A percentile compares a stretch with the other conserved stretches of the same genome.
Evolutionary conservation across 2,329 filamentous ascomycete species (phyloP).

Genomic region (Tolypocladium capitatum): DNA sequence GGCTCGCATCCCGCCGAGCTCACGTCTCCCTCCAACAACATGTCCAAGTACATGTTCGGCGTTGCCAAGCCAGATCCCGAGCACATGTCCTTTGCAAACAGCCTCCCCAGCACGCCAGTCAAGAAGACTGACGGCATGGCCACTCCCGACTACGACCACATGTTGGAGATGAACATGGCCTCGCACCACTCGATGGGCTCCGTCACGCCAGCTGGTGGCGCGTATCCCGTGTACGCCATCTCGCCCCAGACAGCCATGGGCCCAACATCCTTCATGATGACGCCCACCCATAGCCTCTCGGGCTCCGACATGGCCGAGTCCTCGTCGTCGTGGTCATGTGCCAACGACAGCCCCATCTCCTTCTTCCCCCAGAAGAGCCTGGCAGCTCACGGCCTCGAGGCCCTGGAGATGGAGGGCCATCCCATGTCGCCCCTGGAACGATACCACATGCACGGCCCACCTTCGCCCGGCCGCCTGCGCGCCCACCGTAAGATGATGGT

Average conservation of each 20-base stretch:
- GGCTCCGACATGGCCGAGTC: constrained; percentile 25
- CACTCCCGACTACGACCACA: constrained; percentile 24
- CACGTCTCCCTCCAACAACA: constrained; percentile 21
- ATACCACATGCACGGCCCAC: constrained; percentile 18
- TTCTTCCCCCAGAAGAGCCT: constrained; percentile 22
- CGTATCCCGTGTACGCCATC: constrained; percentile 21
- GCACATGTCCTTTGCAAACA: constrained; percentile 17
- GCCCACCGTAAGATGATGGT: constrained; percentile 26
- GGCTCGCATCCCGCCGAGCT: constrained; percentile 17
- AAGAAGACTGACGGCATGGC: constrained; percentile 20
- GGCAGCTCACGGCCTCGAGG: constrained; percentile 17
- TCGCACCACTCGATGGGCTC: constrained; percentile 21
- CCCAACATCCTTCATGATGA: constrained; percentile 24
- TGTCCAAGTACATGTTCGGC: constrained; percentile 22
- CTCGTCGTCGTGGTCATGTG: constrained; percentile 24
- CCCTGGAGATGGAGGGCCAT: constrained; percentile 22
- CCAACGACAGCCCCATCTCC: constrained; percentile 26
- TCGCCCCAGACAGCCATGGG: constrained; percentile 20
- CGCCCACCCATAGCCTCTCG: constrained; percentile 24
- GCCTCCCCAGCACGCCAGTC: constrained; percentile 22
- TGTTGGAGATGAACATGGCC: constrained; percentile 23
- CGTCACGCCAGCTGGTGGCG: constrained; percentile 22
- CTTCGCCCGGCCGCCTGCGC: constrained; percentile 19
- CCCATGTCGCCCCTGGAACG: constrained; percentile 19
- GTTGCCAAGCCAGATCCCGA: constrained; percentile 21